Evolutionary conservation across 1,284 basidiomycete species (phyloP).

Genomic region (Lentinus polychrous): DNA sequence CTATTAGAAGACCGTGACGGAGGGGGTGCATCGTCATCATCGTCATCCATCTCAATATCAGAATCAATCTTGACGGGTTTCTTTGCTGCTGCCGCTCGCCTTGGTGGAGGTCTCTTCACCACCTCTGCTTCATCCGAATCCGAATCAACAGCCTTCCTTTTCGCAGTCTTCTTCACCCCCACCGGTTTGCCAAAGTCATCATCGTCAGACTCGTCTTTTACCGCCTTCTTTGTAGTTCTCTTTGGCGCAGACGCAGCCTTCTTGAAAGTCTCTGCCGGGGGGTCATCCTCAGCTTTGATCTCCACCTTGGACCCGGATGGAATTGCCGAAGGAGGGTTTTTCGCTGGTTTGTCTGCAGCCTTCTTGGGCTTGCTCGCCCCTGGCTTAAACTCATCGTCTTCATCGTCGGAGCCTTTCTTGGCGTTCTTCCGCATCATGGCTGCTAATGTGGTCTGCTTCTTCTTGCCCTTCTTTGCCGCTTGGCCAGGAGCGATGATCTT

Average conservation of each 20-base stretch:
- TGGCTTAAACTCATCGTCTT: slow-evolving; percentile 74
- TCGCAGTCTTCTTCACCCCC: slow-evolving; percentile 3
- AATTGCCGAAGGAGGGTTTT: slow-evolving; percentile 14
- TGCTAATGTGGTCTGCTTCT: slow-evolving; percentile 71
- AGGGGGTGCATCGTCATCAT: slow-evolving; percentile 8
- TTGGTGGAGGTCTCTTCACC: slow-evolving; percentile 25
- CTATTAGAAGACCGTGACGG: slow-evolving; percentile 18
- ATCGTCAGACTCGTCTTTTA: not conserved
- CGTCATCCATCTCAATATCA: slow-evolving; percentile 27
- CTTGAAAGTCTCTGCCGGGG: too few relatives aligned
- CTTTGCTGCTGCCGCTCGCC: slow-evolving; percentile 14
- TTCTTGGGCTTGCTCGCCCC: slow-evolving; percentile 40
- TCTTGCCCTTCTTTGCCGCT: slow-evolving; percentile 59
- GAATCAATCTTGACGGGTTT: slow-evolving; percentile 24
- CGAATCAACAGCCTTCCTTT: slow-evolving; percentile 4
- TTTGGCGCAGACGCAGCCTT: too few relatives aligned
- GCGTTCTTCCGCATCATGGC: slow-evolving; percentile 42
- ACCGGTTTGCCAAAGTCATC: slow-evolving; percentile 4
- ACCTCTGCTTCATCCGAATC: slow-evolving; percentile 23
- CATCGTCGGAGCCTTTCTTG: slow-evolving; percentile 26
- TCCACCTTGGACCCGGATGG: slow-evolving; percentile 14
- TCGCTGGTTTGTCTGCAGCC: slow-evolving; percentile 15
- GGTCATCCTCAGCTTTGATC: slow-evolving; percentile 10
- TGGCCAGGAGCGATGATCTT: slow-evolving; percentile 40
- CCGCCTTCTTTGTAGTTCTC: not conserved